phyloP scores from a whole-genome alignment of 805 yeast genomes.

The Kluyveromyces siamensis region DNA sequence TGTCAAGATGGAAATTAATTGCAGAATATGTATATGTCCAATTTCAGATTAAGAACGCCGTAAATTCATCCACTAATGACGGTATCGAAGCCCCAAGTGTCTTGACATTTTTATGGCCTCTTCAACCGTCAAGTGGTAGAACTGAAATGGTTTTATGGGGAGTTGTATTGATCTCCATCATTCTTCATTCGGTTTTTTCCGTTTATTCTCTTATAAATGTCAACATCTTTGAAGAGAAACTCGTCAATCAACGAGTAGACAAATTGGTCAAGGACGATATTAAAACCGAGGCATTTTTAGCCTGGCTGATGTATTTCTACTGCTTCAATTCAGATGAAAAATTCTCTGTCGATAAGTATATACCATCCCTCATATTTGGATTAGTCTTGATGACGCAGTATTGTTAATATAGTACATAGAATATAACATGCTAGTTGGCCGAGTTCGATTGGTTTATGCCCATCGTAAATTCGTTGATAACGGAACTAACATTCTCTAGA shows the following conservation, averaged over 20 bases:
- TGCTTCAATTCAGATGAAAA: slow-evolving; percentile 15
- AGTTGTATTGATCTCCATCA: background rate
- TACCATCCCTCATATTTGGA: slow-evolving; percentile 19
- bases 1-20: slow-evolving; percentile 14
- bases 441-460: slow-evolving; percentile 17
- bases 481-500: slow-evolving; percentile 49
- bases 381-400: slow-evolving; percentile 8
- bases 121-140: background rate
- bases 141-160: background rate
- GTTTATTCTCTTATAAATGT: background rate
- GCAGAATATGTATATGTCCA: slow-evolving; percentile 8
- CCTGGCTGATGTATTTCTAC: slow-evolving; percentile 23
- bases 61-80: background rate
- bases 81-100: background rate
- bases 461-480: slow-evolving; percentile 43
- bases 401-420: background rate
- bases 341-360: slow-evolving; percentile 12
- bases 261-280: slow-evolving; percentile 4
- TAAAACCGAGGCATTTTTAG: slow-evolving; percentile 14
- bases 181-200: background rate
- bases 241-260: background rate
- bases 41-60: background rate
- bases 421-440: background rate
- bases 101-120: background rate
- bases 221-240: background rate